Conservation (phyloP, 345 rosid genomes). For the Melastoma malabathricum region DNA sequence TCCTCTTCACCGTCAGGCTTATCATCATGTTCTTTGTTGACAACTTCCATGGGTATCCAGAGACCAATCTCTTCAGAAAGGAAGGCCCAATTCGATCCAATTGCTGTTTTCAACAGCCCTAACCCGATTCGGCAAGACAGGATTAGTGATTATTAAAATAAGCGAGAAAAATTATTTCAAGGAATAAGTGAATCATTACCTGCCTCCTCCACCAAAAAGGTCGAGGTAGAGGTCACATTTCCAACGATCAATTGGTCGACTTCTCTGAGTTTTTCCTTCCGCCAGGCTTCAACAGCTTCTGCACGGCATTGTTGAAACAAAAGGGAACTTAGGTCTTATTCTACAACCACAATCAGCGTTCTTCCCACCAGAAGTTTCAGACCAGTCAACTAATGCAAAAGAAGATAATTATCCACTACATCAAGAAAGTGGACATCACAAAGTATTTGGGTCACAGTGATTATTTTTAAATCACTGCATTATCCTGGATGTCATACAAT, state of each 20-base stretch:
- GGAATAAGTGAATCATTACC: slow-evolving; percentile 23
- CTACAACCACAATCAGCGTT: neutral
- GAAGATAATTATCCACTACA: too few relatives aligned
- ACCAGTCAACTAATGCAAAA: too few relatives aligned
- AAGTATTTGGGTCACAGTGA: too few relatives aligned
- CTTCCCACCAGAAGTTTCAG: too few relatives aligned
- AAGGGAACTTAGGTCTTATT: slow-evolving; percentile 8
- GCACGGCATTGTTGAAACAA: slow-evolving; percentile 18
- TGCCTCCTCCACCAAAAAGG: slow-evolving; percentile 52
- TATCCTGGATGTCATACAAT: too few relatives aligned
- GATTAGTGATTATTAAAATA: neutral
- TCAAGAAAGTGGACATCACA: too few relatives aligned
- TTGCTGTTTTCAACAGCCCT: slow-evolving; percentile 61
- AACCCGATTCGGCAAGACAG: slow-evolving; percentile 3
- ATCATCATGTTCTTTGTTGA: slow-evolving; percentile 67
- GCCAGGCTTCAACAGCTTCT: slow-evolving; percentile 90
- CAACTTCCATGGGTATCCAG: slow-evolving; percentile 68
- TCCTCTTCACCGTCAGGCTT: slow-evolving; percentile 75
- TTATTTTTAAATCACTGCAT: too few relatives aligned
- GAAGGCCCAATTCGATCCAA: slow-evolving; percentile 69
- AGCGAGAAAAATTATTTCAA: neutral
- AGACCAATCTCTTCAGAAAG: slow-evolving; percentile 78
- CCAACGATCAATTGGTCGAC: slow-evolving; percentile 35
- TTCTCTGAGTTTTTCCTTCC: slow-evolving; percentile 61
- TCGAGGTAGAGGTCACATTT: slow-evolving; percentile 31